Evolutionary conservation across 148 eudicot species (phyloP), one percentile per base, ranked within the genome.

Genomic region (Amaranthus cruentus): DNA sequence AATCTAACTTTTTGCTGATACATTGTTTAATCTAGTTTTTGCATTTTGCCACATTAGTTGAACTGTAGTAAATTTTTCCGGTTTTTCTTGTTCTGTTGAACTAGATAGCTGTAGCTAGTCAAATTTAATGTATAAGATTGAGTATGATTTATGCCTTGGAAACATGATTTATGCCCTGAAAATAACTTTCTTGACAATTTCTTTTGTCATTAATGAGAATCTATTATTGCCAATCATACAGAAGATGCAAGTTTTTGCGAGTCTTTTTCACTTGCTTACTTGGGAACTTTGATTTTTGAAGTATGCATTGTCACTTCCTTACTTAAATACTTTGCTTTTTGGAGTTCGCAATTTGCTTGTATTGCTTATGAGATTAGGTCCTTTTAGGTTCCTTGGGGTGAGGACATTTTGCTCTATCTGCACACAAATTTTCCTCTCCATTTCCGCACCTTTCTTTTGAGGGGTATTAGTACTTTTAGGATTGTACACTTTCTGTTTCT

Each of bases 51-150:
- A 28, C 49, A 55, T 11, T 38, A 49, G 4, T 61, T 61, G 61
- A 47, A 66, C 18, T n/a, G 38, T 5, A 7, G 5, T 6, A 9
- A 10, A 6, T 43, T 64, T 46, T 64, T 42, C 28, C 56, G 56
- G 28, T 28, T 46, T 52, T 15, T 44, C 54, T 8, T 12, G 4
- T 15, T 62, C 51, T 62, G 60, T 61, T 46, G 62, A 77, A 54
- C 53, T 71, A 55, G 21, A 66, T 55, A 55, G 12, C 73, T 15
- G 4, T 72, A 21, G 44, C 58, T 59, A n/a, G 44, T 49, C 72
- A 55, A 67, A 44, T 77, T 50, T 43, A 18, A 14, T 63, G 53
- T 75, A 28, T 62, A 65, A 28, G 51, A 49, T 65, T 47, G 66
- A 62, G 50, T 60, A 53, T 68, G 60, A 68, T 43, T 28, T 28